A percentile compares a stretch with the other conserved stretches of the same genome.
Evolutionary conservation across 306 rosid genomes (phyloP).

Genomic region (Adenanthera pavonina): DNA sequence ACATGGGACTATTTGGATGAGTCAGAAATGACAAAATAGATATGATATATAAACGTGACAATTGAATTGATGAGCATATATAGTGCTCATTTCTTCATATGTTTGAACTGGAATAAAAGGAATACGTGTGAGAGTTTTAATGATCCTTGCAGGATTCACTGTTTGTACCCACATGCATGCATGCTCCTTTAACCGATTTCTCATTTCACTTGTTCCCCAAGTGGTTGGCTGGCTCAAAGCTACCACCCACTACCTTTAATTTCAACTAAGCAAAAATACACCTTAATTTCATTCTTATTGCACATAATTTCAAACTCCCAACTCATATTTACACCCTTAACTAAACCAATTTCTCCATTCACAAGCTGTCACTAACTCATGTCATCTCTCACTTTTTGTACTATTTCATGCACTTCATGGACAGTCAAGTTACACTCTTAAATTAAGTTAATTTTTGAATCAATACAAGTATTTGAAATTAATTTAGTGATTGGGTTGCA

Average conservation of each 20-base stretch:
- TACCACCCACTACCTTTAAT: background rate
- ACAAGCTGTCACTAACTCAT: slow-evolving; percentile 30
- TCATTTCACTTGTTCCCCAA: slow-evolving; percentile 18
- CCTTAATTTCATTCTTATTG: slow-evolving; percentile 27
- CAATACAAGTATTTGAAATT: too few species aligned
- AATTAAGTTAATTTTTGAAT: too few species aligned
- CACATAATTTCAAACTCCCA: slow-evolving; percentile 34
- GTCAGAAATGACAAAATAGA: slow-evolving; percentile 37
- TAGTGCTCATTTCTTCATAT: background rate
- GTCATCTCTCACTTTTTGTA: slow-evolving; percentile 17
- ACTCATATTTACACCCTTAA: background rate
- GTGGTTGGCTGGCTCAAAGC: slow-evolving; percentile 15
- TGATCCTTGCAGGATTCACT: slow-evolving; percentile 11
- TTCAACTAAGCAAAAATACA: slow-evolving; percentile 25
- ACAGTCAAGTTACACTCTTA: too few species aligned
- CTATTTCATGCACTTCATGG: background rate
- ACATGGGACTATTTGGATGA: background rate
- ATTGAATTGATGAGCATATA: background rate
- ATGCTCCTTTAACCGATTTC: slow-evolving; percentile 25
- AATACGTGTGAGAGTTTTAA: background rate
- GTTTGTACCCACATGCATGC: slow-evolving; percentile 21
- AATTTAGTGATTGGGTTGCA: too few species aligned
- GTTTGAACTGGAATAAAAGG: background rate
- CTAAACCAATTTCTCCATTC: slow-evolving; percentile 41
- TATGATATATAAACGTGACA: background rate